A percentile compares a stretch with the other conserved stretches of the same genome.
Evolutionary conservation across 495 filamentous ascomycete species (phyloP).

Genomic region (Podospora bellae-mahoneyi): DNA sequence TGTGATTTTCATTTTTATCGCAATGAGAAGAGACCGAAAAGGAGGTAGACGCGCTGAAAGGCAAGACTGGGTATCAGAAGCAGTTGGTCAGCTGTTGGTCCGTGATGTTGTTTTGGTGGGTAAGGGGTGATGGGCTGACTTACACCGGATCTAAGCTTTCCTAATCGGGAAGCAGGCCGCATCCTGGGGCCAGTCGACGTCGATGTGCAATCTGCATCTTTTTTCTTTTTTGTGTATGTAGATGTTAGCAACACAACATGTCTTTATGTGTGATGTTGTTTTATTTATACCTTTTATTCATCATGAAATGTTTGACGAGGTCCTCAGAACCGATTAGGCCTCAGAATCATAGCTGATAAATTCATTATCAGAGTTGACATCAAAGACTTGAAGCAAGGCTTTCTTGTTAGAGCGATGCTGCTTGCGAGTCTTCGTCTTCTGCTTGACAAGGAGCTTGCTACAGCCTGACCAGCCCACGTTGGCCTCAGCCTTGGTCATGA

Average conservation of each 20-base stretch:
- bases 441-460: not conserved
- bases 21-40: not conserved
- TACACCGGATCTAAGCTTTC: not conserved
- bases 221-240: not conserved
- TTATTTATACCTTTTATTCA: not conserved
- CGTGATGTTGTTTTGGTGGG: not conserved
- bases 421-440: not conserved
- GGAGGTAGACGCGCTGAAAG: not conserved
- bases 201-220: not conserved
- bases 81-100: not conserved
- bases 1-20: not conserved
- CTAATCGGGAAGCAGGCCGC: not conserved
- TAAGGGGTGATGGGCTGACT: not conserved
- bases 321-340: not conserved
- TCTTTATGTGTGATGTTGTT: not conserved
- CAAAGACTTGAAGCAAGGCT: not conserved
- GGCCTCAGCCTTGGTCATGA: not conserved
- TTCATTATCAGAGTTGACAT: not conserved
- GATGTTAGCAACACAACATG: not conserved
- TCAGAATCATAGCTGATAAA: not conserved
- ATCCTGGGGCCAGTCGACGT: not conserved
- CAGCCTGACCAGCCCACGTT: not conserved
- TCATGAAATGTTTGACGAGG: not conserved
- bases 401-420: conserved; percentile 4
- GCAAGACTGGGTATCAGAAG: not conserved